Evolutionary conservation across 2,329 filamentous ascomycete genomes (phyloP), one percentile per base, ranked within the genome.

Genomic region (Aspergillus phoenicis): DNA sequence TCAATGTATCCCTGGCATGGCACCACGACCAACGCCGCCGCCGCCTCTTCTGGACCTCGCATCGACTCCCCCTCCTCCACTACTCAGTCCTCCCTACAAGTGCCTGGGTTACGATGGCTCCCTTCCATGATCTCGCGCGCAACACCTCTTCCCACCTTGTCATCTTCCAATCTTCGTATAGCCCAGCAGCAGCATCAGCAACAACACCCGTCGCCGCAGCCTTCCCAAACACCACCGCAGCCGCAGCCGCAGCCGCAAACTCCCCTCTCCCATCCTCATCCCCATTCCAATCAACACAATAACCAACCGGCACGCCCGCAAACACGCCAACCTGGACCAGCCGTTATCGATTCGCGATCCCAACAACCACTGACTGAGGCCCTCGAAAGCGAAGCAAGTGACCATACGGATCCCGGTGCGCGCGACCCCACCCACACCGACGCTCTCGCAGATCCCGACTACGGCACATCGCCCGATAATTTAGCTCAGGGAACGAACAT

Each of bases 31-130:
- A 38, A 43, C 52, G 39, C 53, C 24, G 52, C 49, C 48, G 49
- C 51, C 33, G 45, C 61, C 26, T 51, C 59, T 2, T 22, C 58
- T 26, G 59, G 49, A 28, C 33, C 62, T 61, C 49, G 64, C 60
- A 58, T 60, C 54, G 62, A 60, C 20, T 53, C 64, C 1, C 43
- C 61, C 20, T 53, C 56, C 4, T 51, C 64, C 13, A 43, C 65
- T 13, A 52, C 65, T n/a, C 60, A 64, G 15, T 58, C 66, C 10
- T 60, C 67, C 13, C 68, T 62, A 48, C 66, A 64, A 47, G 63
- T 71, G 58, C 62, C 68, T 1, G 68, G 69, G 57, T 55, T 71
- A 48, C 69, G 66, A 62, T 71, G 70, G 70, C 63, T 68, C 17
- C 65, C 68, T 3, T 69, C 67, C 1, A 66, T 68, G 62, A 63